Evolutionary conservation across 192 early-diverging fungal species (phyloP), one percentile per base, ranked within the genome.

Genomic region (Rhizophagus sp.): DNA sequence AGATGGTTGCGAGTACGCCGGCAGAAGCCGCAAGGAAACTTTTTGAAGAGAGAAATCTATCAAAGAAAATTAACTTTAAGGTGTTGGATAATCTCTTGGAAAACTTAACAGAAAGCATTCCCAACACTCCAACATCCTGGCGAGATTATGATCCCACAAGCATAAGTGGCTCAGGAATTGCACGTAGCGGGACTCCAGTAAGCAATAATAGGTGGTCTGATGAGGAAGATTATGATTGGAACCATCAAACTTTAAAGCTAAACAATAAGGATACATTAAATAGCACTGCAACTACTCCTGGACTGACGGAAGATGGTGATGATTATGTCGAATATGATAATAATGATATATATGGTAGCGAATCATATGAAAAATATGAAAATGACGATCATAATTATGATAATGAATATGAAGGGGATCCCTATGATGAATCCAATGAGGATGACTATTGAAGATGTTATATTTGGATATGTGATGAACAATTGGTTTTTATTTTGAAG

Each of bases 31-130:
- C 94, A 19, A 88, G 91, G 76, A 91, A 91, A 50, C 83, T 97
- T 62, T 78, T 97, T 33, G 83, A 88, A 11, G 85, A 88, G 52
- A 95, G 94, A 73, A 84, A 89, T 50, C 82, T 95, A 74, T 97
- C 97, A 22, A 96, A 95, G 75, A 96, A 97, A 81, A 96, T 98
- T 82, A 97, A 97, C 83, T 95, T 96, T 76, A 89, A 90, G 0
- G 89, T 93, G 0, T 85, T 98, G 74, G 91, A 93, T 30, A 90
- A 88, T 62, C 87, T 94, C 36, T 89, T 95, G 81, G 91, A 90
- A 67, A 86, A 82, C 1, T 81, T 82, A 57, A 79, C 82, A 9
- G 52, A 36, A 6, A 39, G 68, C 36, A 75, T 84, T 22, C 74
- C 83, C n/a, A 44, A 77, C 3, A 81, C 83, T 73, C 86, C 66